Percentiles rank a stretch among this genome's conserved stretches.
phyloP scores from a whole-genome alignment of 169 alveolate species.

The Plasmodium relictum region DNA sequence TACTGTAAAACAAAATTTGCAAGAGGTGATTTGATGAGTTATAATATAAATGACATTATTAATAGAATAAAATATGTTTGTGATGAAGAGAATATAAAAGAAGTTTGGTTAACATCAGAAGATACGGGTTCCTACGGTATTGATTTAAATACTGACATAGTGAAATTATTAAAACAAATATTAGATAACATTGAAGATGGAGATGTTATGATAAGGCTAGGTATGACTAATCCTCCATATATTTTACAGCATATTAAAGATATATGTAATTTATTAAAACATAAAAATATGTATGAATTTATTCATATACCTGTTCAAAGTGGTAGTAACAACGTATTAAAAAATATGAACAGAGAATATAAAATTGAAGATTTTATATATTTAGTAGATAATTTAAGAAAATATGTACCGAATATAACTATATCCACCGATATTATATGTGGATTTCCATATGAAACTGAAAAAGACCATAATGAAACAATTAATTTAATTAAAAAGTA shows the following conservation, averaged over 20 bases:
- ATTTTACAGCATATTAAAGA: constrained; percentile 95
- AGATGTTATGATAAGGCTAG: constrained; percentile 91
- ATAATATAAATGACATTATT: constrained; percentile 92
- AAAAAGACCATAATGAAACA: constrained; percentile 94
- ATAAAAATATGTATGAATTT: constrained; percentile 96
- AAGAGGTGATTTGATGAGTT: constrained; percentile 97
- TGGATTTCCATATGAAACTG: constrained; percentile 99
- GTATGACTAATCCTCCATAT: constrained; percentile 99
- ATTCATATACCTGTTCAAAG: constrained; percentile 99
- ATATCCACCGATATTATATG: constrained; percentile 98
- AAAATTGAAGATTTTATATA: constrained; percentile 94
- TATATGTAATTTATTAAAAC: constrained; percentile 93
- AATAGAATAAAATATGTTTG: constrained; percentile 91
- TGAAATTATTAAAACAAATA: constrained; percentile 90
- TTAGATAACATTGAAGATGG: constrained; percentile 81
- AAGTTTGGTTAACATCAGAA: constrained; percentile 99
- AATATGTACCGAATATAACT: constrained; percentile 92
- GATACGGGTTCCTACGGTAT: constrained; percentile 99
- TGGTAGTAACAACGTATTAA: constrained; percentile 95
- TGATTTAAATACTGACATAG: constrained; percentile 96
- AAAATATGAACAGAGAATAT: constrained; percentile 97
- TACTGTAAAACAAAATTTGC: constrained; percentile 98
- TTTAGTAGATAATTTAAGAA: constrained; percentile 91
- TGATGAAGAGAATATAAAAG: constrained; percentile 94
- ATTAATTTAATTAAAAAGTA: constrained; percentile 90